Base-by-base conservation (phyloP, 2,329 filamentous ascomycete genomes). In the Hymenotorrendiella dingleyae region DNA sequence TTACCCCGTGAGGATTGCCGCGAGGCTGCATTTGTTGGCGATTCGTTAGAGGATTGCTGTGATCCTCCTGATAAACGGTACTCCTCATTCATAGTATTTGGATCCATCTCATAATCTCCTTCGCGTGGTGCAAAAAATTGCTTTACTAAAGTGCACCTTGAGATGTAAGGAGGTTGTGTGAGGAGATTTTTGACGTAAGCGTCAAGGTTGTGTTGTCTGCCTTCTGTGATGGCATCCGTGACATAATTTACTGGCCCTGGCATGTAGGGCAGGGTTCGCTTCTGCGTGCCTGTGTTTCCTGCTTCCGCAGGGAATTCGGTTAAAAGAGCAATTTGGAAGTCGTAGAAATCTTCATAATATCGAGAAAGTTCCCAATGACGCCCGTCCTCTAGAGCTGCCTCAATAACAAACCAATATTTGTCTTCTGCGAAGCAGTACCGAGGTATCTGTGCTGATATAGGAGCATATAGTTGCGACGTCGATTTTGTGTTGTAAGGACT, bases 401-500 rank as follows among this genome's bases (percentile, higher is more conserved):
- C 90, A 46, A 98, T 91, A 42, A 96, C 86, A 60, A 97, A 98
- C 88, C 93, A 97, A 66, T 97, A 97, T 64, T 96, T 96, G 55
- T 96, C 90, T 61, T 97, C 91, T 46, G 89, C 88, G 59, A 94
- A 97, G 64, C 88, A 94, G 67, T 95, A 97, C 48, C 88, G 78
- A 12, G 91, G 90, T 55, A 97, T 94, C 40, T 80, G 84, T 10
- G 91, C 93, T 43, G 80, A 79, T 36, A 94, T 69, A 0, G 93
- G 91, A 2, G 89, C 84, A 52, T 82, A 79, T 6, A 88, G 67
- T 46, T 80, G 72, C 3, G 74, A 71, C 9, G 62, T 61, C 6
- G 72, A 65, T 47, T 71, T 66, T 51, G 71, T 54, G 49, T 62
- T 53, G 11, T 67, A 57, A 21, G 43, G 29, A 24, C 65, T 62